These are phyloP conservation scores for Solanum rostratum DNA, from an alignment of 257 asterid genomes.

Conservation along the genomic window DNA sequence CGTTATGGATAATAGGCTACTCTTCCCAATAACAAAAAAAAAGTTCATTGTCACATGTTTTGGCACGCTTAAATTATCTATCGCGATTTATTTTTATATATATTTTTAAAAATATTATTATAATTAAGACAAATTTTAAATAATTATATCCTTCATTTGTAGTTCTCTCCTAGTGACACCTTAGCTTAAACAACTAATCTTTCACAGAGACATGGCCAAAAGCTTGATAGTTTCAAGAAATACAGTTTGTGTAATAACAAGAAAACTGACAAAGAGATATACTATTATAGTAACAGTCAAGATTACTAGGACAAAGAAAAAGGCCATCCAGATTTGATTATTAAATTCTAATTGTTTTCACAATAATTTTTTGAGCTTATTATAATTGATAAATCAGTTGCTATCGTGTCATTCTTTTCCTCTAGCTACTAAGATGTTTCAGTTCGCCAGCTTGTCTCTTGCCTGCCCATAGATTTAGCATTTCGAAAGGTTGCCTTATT, in stretches of 20 bases:
- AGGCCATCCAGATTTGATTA: neutral
- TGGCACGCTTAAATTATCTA: neutral
- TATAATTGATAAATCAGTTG: neutral
- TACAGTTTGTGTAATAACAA: neutral
- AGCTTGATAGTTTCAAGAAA: neutral
- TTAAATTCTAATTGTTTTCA: neutral
- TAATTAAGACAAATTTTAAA: too few relatives aligned
- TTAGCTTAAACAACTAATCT: neutral
- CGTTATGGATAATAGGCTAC: neutral
- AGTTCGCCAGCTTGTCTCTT: too few relatives aligned
- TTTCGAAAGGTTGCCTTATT: too few relatives aligned
- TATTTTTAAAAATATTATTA: neutral
- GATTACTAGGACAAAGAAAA: neutral
- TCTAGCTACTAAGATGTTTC: too few relatives aligned
- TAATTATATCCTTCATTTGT: too few relatives aligned
- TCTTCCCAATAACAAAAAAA: neutral
- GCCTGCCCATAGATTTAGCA: too few relatives aligned
- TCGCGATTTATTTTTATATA: neutral
- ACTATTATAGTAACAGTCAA: neutral
- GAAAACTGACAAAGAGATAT: neutral
- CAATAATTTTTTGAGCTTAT: neutral
- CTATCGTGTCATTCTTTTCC: too few relatives aligned
- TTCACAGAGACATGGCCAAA: neutral
- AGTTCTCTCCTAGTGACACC: neutral
- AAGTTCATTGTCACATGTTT: neutral